Percentiles rank a stretch among this genome's conserved stretches.
Evolutionary conservation across 1,139 yeast genomes (phyloP).

Genomic region (Meyerozyma elateridarum): DNA sequence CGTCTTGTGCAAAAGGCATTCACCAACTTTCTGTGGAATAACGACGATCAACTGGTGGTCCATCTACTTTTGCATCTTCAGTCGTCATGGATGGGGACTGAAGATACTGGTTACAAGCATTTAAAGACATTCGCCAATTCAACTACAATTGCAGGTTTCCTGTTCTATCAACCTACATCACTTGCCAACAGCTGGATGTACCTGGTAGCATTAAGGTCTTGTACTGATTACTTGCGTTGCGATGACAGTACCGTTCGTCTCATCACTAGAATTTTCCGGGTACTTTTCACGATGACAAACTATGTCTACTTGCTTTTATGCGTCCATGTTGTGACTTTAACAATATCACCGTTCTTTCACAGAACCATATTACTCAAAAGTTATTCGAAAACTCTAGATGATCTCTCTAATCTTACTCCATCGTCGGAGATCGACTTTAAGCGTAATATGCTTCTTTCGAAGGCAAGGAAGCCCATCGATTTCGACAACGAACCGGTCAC

Average conservation of each 20-base stretch:
- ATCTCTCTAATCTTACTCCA: conserved; percentile 24
- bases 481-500: conserved; percentile 7
- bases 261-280: conserved; percentile 7
- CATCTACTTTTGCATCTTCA: conserved; percentile 9
- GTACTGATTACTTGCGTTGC: conserved; percentile 8
- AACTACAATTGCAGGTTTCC: conserved; percentile 2
- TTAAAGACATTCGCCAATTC: conserved; percentile 9
- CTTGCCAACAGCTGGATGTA: background rate
- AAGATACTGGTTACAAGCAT: no score
- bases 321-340: conserved; percentile 37
- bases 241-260: conserved; percentile 7
- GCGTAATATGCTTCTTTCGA: conserved; percentile 5
- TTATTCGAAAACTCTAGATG: conserved; percentile 27
- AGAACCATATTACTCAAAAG: conserved; percentile 25
- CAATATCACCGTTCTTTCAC: conserved; percentile 28
- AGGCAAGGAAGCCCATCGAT: conserved; percentile 5
- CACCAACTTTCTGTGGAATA: background rate
- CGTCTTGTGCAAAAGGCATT: conserved; percentile 3
- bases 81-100: background rate
- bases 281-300: conserved; percentile 19
- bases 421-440: conserved; percentile 20
- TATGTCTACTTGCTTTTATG: conserved; percentile 37
- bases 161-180: background rate
- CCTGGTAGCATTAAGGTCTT: background rate
- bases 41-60: conserved; percentile 12